Conservation (phyloP, 108 stramenopile species). For the Parietichytrium sp. region DNA sequence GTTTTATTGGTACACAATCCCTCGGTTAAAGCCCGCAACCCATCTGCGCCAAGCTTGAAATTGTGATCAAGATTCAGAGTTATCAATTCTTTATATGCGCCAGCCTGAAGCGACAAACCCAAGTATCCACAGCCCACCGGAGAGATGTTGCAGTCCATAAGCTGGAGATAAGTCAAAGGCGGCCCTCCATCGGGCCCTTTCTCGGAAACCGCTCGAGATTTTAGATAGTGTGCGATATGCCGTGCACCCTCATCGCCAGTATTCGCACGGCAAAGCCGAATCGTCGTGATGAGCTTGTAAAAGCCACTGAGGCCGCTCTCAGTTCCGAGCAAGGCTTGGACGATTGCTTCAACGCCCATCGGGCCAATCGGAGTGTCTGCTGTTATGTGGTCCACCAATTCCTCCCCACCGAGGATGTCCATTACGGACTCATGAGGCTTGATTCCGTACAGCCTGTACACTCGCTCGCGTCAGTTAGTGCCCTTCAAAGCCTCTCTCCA, state of each 20-base stretch:
- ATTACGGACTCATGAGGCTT: neutral
- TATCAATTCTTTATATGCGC: neutral
- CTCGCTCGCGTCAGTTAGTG: too few relatives aligned
- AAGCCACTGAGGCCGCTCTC: neutral
- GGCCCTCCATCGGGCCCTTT: neutral
- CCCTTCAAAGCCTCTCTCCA: too few relatives aligned
- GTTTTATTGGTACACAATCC: neutral
- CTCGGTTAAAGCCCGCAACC: neutral
- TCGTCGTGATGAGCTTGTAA: conserved; percentile 5
- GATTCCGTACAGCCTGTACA: conserved; percentile 20
- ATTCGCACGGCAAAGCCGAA: neutral
- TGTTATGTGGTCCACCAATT: neutral
- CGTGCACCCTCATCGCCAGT: conserved; percentile 1
- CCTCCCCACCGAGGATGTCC: neutral
- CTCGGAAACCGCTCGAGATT: too few relatives aligned
- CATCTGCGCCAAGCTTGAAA: neutral
- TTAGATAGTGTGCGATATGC: neutral
- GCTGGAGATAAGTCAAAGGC: neutral
- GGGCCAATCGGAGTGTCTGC: conserved; percentile 8
- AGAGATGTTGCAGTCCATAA: conserved; percentile 21
- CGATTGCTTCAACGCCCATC: neutral
- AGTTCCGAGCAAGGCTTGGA: neutral
- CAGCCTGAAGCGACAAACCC: neutral
- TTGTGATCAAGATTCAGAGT: conserved; percentile 30
- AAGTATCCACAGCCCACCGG: neutral